Base-by-base conservation (phyloP, 257 asterid genomes). In the Petrea volubilis region DNA sequence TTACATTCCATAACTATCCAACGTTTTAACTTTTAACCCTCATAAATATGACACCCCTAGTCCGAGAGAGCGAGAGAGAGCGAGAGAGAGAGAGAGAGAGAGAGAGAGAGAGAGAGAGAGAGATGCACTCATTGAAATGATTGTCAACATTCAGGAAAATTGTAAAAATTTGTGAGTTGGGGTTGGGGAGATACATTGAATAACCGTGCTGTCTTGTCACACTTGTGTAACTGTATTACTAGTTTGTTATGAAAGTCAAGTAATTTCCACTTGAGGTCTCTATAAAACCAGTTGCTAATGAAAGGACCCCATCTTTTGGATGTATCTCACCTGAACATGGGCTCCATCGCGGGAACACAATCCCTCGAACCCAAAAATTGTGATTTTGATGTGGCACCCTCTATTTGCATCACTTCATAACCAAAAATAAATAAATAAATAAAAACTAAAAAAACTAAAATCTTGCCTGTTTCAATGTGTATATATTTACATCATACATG, bases 321-420 rank as follows among this genome's bases (percentile, higher is more conserved):
- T 82, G 74, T 75, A 72, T 78, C 86, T 68, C n/a, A n/a, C 80
- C 87, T 73, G 77, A 82, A 51, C 27, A 52, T 49, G 34, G 68
- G 81, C 68, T 44, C 88, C 88, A 78, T 75, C 38, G 3, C 28
- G 78, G 82, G 68, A 65, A 79, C 83, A 78, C 0, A 78, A 72
- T 67, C 29, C 68, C 24, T 29, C 79, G 77, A 77, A 76, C 80
- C 53, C 71, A 75, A 53, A 75, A 53, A 9, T 58, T 58, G 76
- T 84, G n/a, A n/a, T n/a, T n/a, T 82, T 38, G 43, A 82, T 86
- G 86, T 76, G 86, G 78, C 75, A 73, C 51, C 70, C 73, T 38
- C 43, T 49, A 78, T 71, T 56, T 57, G 63, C 73, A 56, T 60
- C 50, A 8, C 27, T 50, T 75, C 72, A 40, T 36, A 31, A 31